Evolutionary conservation across 2,329 filamentous ascomycete genomes (phyloP).

Genomic region (Talaromyces piceae): DNA sequence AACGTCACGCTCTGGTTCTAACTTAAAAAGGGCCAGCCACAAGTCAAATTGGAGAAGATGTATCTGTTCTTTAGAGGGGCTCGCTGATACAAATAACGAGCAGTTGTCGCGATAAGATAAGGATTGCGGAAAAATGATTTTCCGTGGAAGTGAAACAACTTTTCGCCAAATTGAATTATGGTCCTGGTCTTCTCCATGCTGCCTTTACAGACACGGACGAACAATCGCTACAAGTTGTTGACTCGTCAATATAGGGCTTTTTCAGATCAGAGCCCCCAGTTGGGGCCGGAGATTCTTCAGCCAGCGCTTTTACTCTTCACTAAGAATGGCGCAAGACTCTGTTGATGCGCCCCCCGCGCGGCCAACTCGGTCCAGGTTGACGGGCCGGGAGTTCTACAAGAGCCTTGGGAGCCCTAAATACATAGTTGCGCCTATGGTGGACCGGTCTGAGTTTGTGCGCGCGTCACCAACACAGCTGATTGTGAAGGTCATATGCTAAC

Average conservation of each 20-base stretch:
- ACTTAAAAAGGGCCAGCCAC: no score
- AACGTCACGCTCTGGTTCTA: background rate
- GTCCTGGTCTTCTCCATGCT: background rate
- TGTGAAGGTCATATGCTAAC: constrained; percentile 4
- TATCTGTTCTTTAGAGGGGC: background rate
- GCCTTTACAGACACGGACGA: background rate
- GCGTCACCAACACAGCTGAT: background rate
- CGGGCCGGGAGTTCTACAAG: constrained; percentile 87
- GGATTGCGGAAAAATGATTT: constrained; percentile 8
- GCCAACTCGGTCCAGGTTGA: constrained; percentile 51
- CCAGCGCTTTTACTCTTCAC: constrained; percentile 3
- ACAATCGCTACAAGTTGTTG: background rate
- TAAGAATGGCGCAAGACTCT: constrained; percentile 19
- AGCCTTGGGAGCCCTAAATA: constrained; percentile 87
- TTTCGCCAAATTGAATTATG: background rate
- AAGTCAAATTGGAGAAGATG: background rate
- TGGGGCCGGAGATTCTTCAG: constrained; percentile 20
- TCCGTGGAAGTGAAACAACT: constrained; percentile 3
- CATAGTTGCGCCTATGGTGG: constrained; percentile 94
- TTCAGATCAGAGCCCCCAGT: constrained; percentile 18
- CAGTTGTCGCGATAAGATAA: constrained; percentile 13
- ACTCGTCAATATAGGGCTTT: constrained; percentile 25
- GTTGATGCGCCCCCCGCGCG: constrained; percentile 12
- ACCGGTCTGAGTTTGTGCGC: constrained; percentile 91
- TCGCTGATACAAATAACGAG: background rate